Evolutionary conservation across 805 yeast genomes (phyloP).

Genomic region (Hanseniaspora mollemarum): DNA sequence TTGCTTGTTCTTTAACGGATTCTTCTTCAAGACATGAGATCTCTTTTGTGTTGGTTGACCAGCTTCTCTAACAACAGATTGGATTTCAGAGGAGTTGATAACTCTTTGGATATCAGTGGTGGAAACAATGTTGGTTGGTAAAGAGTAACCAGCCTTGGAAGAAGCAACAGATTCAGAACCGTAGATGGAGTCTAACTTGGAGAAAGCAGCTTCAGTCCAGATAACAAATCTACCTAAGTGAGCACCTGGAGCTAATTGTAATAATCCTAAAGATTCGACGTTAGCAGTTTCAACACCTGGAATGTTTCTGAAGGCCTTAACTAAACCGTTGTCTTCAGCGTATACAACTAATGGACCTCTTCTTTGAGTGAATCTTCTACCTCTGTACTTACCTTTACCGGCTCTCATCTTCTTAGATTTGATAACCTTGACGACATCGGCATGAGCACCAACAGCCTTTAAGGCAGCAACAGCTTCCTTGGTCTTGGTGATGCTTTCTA

Average conservation of each 20-base stretch:
- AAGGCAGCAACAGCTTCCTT: slow-evolving; percentile 97
- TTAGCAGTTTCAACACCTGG: slow-evolving; percentile 98
- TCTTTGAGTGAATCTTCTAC: slow-evolving; percentile 99
- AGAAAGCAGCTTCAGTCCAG: slow-evolving; percentile 99
- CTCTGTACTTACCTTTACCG: slow-evolving; percentile 99
- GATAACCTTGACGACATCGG: slow-evolving; percentile 94
- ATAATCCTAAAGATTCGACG: slow-evolving; percentile 84
- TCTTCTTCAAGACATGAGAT: slow-evolving; percentile 93
- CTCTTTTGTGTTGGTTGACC: slow-evolving; percentile 90
- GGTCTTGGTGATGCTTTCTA: slow-evolving; percentile 90
- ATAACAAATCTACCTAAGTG: slow-evolving; percentile 98
- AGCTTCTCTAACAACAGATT: slow-evolving; percentile 92
- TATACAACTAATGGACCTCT: slow-evolving; percentile 98
- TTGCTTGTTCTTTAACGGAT: slow-evolving; percentile 99
- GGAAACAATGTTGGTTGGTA: slow-evolving; percentile 89
- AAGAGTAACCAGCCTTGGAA: slow-evolving; percentile 75
- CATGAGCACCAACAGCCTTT: slow-evolving; percentile 98
- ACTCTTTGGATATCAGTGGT: slow-evolving; percentile 94
- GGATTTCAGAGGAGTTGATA: slow-evolving; percentile 98
- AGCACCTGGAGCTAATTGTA: slow-evolving; percentile 99
- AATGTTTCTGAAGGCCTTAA: slow-evolving; percentile 97
- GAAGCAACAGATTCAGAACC: slow-evolving; percentile 81
- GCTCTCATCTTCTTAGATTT: slow-evolving; percentile 98
- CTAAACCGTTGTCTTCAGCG: slow-evolving; percentile 94
- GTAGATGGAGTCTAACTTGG: slow-evolving; percentile 93